Evolutionary conservation across 805 yeast genomes (phyloP), one percentile per base, ranked within the genome.

Genomic region (Candida chilensis): DNA sequence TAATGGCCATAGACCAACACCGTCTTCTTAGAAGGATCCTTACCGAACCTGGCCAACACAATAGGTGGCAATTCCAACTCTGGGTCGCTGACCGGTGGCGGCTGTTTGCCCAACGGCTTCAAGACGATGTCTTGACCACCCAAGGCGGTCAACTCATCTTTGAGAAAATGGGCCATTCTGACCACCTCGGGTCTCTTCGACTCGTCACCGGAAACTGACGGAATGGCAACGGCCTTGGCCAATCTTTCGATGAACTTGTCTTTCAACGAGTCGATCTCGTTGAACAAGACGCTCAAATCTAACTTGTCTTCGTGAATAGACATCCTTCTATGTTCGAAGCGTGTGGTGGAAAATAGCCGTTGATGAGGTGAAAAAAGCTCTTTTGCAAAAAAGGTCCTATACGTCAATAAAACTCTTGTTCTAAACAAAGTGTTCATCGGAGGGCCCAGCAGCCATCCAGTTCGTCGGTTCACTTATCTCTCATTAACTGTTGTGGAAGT

Each of bases 1-100:
- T 90, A 90, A 55, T 92, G 99, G 29, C 97, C 98, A 52, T 92
- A 92, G 24, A 92, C 78, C 39, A 94, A 69, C 27, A 92, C 81
- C 18, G 87, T 92, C 60, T 86, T 88, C 71, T 88, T 88, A 19
- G 54, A 40, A 24, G 95, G 79, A 50, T 87, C 94, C 17, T 52
- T 50, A 33, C 99, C 99, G 44, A 71, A 78, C 48, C 92, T 74
- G 20, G 92, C 92, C 37, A 92, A 72, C n/a, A 92, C 88, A 37
- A 92, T 78, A 8, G 99, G 99, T 14, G 99, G 99, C 40, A 92
- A 72, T 44, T 74, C 72, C 36, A 90, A 64, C 24, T 64, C 65
- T 17, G 74, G 57, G 40, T 78, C 74, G 14, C 58, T 61, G n/a
- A 80, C 88, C 19, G 94, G 92, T n/a, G 88, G 90, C 14, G 94